Evolutionary conservation across 2,329 filamentous ascomycete genomes (phyloP), one percentile per base, ranked within the genome.

Genomic region (Xylaria sp.): DNA sequence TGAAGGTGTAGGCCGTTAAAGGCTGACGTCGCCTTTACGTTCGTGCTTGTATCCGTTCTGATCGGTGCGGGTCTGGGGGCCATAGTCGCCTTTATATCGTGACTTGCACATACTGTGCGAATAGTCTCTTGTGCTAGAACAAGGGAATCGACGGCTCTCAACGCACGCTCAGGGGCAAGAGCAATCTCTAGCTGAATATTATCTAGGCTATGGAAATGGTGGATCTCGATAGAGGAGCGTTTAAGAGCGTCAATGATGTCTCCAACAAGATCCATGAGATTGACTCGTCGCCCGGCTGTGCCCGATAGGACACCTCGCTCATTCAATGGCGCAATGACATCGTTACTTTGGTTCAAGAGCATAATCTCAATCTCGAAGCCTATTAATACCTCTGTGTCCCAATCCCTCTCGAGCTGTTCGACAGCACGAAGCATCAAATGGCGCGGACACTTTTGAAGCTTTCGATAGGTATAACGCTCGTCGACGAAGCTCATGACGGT

Each of bases 351-450:
- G 15, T 60, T 52, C 4, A 64, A 19, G 31, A 64, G 52, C 14
- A 60, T 47, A 17, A 64, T 57, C 21, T 64, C 61, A 8, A 64
- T 64, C 33, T 64, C 56, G 11, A 64, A 64, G 3, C 61, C 57
- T 3, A 60, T 56, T 15, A 49, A 6, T 2, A 57, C 12, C 17
- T 49, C 1, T 17, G 25, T 15, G 2, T n/a, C 31, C 21, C 33
- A 47, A n/a, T n/a, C n/a, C n/a, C n/a, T n/a, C n/a, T n/a, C n/a
- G n/a, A n/a, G n/a, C 5, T 28, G 12, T n/a, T 35, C 9, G 4
- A 60, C n/a, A 12, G 57, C 35, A 7, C 40, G 2, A 28, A 15
- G 17, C 4, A 60, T 3, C 28, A 57, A 23, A 4, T 3, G 17
- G 25, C 61, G 51, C 8, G 61, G 61, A 9, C 61, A 64, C 11